Evolutionary conservation across 2,329 filamentous ascomycete species (phyloP).

Genomic region (Chaetomium sp.): DNA sequence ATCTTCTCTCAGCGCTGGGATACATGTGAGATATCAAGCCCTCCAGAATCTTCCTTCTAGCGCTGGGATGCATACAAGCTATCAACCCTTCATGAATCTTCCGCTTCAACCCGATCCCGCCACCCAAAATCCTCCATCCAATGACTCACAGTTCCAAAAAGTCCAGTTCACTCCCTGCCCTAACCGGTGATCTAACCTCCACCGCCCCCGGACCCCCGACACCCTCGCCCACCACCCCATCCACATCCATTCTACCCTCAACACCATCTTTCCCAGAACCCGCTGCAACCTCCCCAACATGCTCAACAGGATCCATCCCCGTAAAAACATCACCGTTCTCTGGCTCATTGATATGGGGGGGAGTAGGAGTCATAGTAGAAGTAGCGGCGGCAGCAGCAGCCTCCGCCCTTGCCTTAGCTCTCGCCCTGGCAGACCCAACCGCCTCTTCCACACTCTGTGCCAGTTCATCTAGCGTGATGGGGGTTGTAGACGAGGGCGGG

Average conservation of each 20-base stretch:
- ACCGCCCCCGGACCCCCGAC: neutral
- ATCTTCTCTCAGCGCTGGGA: too few species aligned
- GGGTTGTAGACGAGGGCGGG: slow-evolving; percentile 20
- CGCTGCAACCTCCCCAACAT: neutral
- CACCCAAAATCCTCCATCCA: neutral
- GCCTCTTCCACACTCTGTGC: slow-evolving; percentile 28
- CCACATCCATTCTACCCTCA: slow-evolving; percentile 2
- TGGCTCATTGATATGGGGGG: too few species aligned
- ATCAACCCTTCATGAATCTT: too few species aligned
- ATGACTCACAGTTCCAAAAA: slow-evolving; percentile 33
- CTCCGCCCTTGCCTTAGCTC: slow-evolving; percentile 17
- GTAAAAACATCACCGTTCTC: too few species aligned
- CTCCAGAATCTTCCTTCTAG: too few species aligned
- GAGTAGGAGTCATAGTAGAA: neutral
- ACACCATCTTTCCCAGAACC: neutral
- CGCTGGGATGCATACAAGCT: too few species aligned
- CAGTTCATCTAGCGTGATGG: slow-evolving; percentile 30
- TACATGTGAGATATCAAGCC: too few species aligned
- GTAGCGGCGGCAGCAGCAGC: neutral
- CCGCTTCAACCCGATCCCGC: neutral
- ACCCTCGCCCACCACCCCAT: neutral
- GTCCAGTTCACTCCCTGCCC: slow-evolving; percentile 30
- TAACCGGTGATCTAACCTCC: neutral
- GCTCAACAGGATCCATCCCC: too few species aligned
- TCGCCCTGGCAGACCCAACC: slow-evolving; percentile 16